A percentile compares a stretch with the other conserved stretches of the same genome.
phyloP scores from a whole-genome alignment of 345 rosid species.

The Eucalyptus tenuipes region DNA sequence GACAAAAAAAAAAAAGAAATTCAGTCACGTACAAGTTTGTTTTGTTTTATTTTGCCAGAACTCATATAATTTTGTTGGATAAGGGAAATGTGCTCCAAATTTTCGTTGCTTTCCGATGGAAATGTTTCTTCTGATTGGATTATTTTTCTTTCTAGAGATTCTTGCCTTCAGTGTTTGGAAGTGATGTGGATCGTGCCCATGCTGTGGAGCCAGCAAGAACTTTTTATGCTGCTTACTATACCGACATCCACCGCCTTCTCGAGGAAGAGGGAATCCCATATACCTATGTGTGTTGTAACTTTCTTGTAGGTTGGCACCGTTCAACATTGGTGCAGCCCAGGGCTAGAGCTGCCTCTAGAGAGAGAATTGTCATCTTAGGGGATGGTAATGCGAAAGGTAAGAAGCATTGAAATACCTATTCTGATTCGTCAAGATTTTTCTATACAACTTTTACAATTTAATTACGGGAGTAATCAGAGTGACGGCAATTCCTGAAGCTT shows the following conservation, averaged over 20 bases:
- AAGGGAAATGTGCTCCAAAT: neutral
- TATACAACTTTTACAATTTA: neutral
- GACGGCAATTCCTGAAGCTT: neutral
- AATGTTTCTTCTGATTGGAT: neutral
- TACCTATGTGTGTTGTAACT: neutral
- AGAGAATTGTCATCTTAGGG: constrained; percentile 1
- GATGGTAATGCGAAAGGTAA: constrained; percentile 2
- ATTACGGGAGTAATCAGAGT: neutral
- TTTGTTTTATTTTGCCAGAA: neutral
- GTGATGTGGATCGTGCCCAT: neutral
- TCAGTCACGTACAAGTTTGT: neutral
- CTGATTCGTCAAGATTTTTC: neutral
- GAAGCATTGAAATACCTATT: neutral
- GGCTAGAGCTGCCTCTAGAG: neutral
- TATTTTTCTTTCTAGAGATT: neutral
- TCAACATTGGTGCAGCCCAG: neutral
- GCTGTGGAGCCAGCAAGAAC: neutral
- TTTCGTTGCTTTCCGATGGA: neutral
- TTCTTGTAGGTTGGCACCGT: neutral
- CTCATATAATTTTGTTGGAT: neutral
- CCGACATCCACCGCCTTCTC: neutral
- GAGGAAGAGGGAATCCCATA: neutral
- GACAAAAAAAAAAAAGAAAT: neutral
- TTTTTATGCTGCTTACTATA: neutral
- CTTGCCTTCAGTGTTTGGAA: constrained; percentile 1